Percentiles rank a stretch among this genome's conserved stretches.
Conservation (phyloP, 371 early-diverging fungal species). For the Haplosporangium sp. region DNA sequence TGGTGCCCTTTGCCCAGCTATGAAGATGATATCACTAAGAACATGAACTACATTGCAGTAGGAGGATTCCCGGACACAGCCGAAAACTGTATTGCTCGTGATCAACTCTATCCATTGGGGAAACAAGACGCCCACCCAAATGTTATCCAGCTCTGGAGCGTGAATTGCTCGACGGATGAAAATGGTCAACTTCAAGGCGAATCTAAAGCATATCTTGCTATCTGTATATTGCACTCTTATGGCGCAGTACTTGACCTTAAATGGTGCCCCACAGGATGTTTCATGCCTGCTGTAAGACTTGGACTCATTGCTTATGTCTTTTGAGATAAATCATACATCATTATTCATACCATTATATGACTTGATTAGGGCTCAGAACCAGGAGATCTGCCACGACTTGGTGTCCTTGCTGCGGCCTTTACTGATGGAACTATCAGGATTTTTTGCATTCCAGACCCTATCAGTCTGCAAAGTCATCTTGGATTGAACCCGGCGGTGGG, state of each 20-base stretch:
- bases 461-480: constrained; percentile 12
- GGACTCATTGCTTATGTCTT: neutral
- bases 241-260: constrained; percentile 52
- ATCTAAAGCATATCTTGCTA: constrained; percentile 12
- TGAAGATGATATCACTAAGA: neutral
- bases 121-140: constrained; percentile 51
- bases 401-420: constrained; percentile 39
- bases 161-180: constrained; percentile 31
- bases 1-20: constrained; percentile 42
- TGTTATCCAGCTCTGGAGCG: constrained; percentile 47
- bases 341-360: neutral
- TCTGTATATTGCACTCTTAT: constrained; percentile 40
- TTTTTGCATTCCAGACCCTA: constrained; percentile 38
- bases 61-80: constrained; percentile 53
- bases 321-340: neutral
- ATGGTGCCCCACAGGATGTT: constrained; percentile 47
- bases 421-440: constrained; percentile 48
- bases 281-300: constrained; percentile 30
- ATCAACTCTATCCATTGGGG: constrained; percentile 45
- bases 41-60: constrained; percentile 36
- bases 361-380: constrained; percentile 9
- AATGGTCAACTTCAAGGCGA: constrained; percentile 24
- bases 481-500: neutral
- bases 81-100: constrained; percentile 35
- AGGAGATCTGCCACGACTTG: constrained; percentile 22